Evolutionary conservation across 2,329 filamentous ascomycete genomes (phyloP).

Genomic region (Neonectria ditissima): DNA sequence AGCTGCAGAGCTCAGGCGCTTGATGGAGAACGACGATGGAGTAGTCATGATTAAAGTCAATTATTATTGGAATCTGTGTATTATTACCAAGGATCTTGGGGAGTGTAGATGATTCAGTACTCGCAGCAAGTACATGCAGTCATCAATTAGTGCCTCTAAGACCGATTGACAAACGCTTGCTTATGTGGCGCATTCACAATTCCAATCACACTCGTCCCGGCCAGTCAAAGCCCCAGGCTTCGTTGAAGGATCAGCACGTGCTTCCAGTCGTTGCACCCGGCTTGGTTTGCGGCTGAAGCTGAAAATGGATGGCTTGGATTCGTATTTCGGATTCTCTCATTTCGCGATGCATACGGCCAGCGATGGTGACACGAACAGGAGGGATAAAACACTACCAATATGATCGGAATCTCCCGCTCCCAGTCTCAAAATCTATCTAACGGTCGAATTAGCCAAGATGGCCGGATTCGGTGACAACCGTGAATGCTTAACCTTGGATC

Average conservation of each 20-base stretch:
- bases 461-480: not conserved
- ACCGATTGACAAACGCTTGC: not conserved
- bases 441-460: too few species aligned
- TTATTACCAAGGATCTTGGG: too few species aligned
- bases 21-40: too few species aligned
- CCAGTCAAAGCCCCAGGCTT: not conserved
- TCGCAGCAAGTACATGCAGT: too few species aligned
- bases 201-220: not conserved
- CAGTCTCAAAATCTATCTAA: too few species aligned
- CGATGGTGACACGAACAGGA: not conserved
- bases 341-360: not conserved
- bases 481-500: not conserved
- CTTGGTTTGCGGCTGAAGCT: not conserved
- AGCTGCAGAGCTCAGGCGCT: not conserved
- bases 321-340: constrained; percentile 1
- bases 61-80: too few species aligned
- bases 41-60: too few species aligned
- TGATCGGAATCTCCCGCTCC: too few species aligned
- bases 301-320: not conserved
- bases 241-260: not conserved
- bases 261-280: not conserved
- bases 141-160: too few species aligned
- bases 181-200: not conserved
- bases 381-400: not conserved
- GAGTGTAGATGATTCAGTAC: too few species aligned